These are phyloP conservation scores for Rhizophora apiculata DNA, from an alignment of 345 rosid species.

Conservation along the genomic window DNA sequence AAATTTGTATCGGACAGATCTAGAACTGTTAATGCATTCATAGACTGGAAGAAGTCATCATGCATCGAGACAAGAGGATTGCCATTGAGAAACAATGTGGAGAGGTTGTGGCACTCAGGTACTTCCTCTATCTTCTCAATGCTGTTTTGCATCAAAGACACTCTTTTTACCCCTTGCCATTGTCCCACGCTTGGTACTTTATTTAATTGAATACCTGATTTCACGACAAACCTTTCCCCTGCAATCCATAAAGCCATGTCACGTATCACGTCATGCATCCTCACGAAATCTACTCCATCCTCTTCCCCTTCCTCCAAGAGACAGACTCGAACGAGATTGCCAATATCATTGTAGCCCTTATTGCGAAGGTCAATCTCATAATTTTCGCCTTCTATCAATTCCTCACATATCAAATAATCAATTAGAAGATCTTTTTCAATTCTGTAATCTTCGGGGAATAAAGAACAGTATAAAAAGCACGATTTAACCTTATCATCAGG, in stretches of 20 bases:
- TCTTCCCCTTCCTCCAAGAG: not conserved
- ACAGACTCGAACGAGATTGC: not conserved
- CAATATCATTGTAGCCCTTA: constrained; percentile 10
- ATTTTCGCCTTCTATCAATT: not conserved
- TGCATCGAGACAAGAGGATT: too few species aligned
- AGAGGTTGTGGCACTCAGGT: too few species aligned
- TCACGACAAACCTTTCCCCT: too few species aligned
- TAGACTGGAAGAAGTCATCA: too few species aligned
- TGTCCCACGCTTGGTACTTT: too few species aligned
- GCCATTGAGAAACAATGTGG: too few species aligned
- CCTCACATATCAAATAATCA: constrained; percentile 16
- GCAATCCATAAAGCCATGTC: constrained; percentile 18
- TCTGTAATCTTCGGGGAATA: constrained; percentile 12
- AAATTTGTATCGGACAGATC: too few species aligned
- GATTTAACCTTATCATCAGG: not conserved
- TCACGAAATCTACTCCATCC: not conserved
- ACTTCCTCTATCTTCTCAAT: too few species aligned
- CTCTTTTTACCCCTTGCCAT: too few species aligned
- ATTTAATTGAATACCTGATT: too few species aligned
- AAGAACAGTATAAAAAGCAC: constrained; percentile 20
- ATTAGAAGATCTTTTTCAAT: constrained; percentile 1
- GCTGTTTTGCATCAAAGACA: too few species aligned
- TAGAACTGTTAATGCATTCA: too few species aligned
- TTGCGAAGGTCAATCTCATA: not conserved
- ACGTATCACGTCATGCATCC: constrained; percentile 24